Base-by-base conservation (phyloP, 2,329 filamentous ascomycete species). In the Laburnicola sp. region DNA sequence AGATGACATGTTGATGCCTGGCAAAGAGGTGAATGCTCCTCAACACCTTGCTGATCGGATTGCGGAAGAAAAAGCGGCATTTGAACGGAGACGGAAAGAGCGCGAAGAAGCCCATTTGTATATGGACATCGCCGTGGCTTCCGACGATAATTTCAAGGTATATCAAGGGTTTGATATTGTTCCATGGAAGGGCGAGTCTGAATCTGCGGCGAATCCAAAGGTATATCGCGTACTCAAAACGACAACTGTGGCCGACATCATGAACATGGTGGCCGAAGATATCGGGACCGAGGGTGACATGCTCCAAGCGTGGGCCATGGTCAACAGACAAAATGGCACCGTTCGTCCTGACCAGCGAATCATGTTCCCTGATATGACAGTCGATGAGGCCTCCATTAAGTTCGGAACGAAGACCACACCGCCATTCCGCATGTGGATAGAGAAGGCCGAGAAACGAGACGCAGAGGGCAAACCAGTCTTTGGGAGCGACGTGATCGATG, bases 291-390 rank as follows among this genome's bases (percentile, higher is more conserved):
- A 92, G 38, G 79, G 87, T 0, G 84, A 85, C 50, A 82, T 84
- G 54, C 75, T 97, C 23, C 85, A 94, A 22, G 82, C 96, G 16
- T 99, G 94, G 95, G 85, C 91, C 48, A 97, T 99, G 92, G 94
- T 99, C 1, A 97, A 97, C 69, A 87, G 94, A 8, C 94, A 99
- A 72, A 99, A 99, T 71, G 97, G 96, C 74, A 99, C 94, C 0
- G 87, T 91, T 32, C 85, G 94, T 16, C 94, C 95, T 0, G 94
- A 99, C 68, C 86, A 90, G 51, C 89, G 91, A 0, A 85, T 99
- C 42, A 83, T 84, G 69, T 91, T 96, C 65, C 76, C 85, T 2
- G 81, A 86, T 4, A 87, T 90, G 70, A 92, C 73, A 2, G 66
- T 79, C 2, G 75, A 79, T 57, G 91, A 97, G 57, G 85, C 85